These are phyloP conservation scores for Coniochaeta pulveracea DNA, from an alignment of 2,329 filamentous ascomycete genomes.

Conservation along the genomic window DNA sequence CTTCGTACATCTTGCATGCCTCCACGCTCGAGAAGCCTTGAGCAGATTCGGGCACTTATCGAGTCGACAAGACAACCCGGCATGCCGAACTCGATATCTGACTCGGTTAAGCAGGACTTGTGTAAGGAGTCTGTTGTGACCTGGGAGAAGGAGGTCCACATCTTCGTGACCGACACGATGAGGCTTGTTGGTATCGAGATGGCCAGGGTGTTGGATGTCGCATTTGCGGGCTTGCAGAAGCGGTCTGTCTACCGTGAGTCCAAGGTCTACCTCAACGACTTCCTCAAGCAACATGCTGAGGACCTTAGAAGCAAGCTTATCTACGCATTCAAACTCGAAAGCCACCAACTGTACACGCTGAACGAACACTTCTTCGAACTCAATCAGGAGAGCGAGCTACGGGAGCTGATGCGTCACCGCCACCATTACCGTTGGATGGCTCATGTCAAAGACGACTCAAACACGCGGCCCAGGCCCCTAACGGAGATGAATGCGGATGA, in stretches of 20 bases:
- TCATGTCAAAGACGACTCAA: slow-evolving; percentile 16
- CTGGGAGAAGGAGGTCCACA: slow-evolving; percentile 43
- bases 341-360: slow-evolving; percentile 44
- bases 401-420: slow-evolving; percentile 33
- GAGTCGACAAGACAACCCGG: slow-evolving; percentile 41
- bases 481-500: slow-evolving; percentile 37
- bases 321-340: slow-evolving; percentile 40
- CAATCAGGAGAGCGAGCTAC: slow-evolving; percentile 33
- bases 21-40: slow-evolving; percentile 30
- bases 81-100: slow-evolving; percentile 45
- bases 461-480: slow-evolving; percentile 24
- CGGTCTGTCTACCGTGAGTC: slow-evolving; percentile 38
- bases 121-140: slow-evolving; percentile 43
- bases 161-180: slow-evolving; percentile 35
- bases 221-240: slow-evolving; percentile 35
- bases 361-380: slow-evolving; percentile 35
- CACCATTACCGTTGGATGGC: slow-evolving; percentile 37
- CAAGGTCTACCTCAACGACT: slow-evolving; percentile 27
- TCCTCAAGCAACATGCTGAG: slow-evolving; percentile 27
- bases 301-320: slow-evolving; percentile 25
- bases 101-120: slow-evolving; percentile 47
- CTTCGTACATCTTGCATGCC: slow-evolving; percentile 2
- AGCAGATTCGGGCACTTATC: slow-evolving; percentile 43
- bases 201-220: slow-evolving; percentile 29
- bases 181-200: slow-evolving; percentile 34